phyloP scores from a whole-genome alignment of 2,329 filamentous ascomycete species.

The Epichloe glyceriae region DNA sequence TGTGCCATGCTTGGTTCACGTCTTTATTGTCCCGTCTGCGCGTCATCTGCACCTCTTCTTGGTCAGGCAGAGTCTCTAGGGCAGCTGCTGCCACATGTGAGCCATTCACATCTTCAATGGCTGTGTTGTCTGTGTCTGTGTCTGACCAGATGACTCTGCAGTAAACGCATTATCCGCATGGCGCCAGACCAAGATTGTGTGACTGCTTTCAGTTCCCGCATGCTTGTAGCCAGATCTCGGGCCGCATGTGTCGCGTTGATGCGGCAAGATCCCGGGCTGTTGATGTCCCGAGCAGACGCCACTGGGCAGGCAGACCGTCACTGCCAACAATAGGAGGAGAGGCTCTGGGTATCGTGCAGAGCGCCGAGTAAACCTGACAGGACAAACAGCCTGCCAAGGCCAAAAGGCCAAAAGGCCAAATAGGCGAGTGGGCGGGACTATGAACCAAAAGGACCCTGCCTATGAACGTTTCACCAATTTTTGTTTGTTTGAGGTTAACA shows the following conservation, averaged over 20 bases:
- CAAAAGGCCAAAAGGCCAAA: background rate
- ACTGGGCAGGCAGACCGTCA: background rate
- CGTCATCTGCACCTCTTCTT: background rate
- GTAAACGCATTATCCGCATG: background rate
- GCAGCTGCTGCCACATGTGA: no score
- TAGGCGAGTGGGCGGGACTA: background rate
- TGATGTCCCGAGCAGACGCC: background rate
- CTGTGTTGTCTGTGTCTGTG: no score
- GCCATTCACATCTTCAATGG: no score
- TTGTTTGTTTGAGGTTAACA: background rate
- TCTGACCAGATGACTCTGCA: background rate
- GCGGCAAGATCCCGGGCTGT: background rate
- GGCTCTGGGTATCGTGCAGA: background rate
- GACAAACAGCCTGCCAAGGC: no score
- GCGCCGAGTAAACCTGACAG: no score
- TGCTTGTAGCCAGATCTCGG: background rate
- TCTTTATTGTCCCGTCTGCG: background rate
- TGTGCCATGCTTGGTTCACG: background rate
- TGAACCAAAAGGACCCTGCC: background rate
- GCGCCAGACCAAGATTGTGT: background rate
- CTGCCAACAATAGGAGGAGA: background rate
- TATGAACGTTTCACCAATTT: background rate
- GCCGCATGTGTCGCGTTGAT: background rate
- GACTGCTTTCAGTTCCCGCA: background rate
- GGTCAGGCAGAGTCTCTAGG: no score